Evolutionary conservation across 371 early-diverging fungal species (phyloP), one percentile per base, ranked within the genome.

Genomic region (Chytridium lagenaria): DNA sequence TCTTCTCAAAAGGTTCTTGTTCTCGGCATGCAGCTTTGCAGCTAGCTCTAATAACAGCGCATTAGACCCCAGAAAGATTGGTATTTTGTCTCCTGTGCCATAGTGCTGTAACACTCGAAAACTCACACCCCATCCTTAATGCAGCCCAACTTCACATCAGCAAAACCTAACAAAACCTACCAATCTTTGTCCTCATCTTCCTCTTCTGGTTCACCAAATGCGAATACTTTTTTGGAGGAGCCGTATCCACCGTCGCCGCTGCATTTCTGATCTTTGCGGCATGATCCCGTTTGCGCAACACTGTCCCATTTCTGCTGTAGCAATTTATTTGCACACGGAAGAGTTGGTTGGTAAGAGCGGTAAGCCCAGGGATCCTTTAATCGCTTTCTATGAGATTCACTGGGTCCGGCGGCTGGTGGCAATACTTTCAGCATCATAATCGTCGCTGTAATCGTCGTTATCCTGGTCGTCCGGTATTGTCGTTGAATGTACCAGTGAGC

Each of bases 241-340:
- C 74, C 12, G 69, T 74, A 37, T 74, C 74, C 15, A 74, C 61
- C 26, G 70, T 69, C 12, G 36, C 59, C 10, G 64, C 2, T 1
- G 70, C 61, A 23, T 26, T 44, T 37, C 61, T 59, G 33, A 76
- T n/a, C 44, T 76, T 76, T 1, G 23, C 28, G 10, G 26, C 22
- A 51, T 76, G 76, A 12, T 12, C 31, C 15, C 26, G 50, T 44
- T 68, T n/a, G 67, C 1, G 65, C 50, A 19, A n/a, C 50, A 16
- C 31, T 36, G 44, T 76, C 76, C 71, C 71, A 76, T 52, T 76
- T 76, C 28, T 30, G 23, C 59, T 76, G 76, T 1, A 76, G 50
- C 22, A 76, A 50, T 34, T 71, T 71, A 40, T 76, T 76, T 26
- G 76, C 72, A 34, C 76, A 76, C 2, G 76, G 76, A 3, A 61